phyloP scores from a whole-genome alignment of 2,329 filamentous ascomycete species.

The Neopestalotiopsis sp. region DNA sequence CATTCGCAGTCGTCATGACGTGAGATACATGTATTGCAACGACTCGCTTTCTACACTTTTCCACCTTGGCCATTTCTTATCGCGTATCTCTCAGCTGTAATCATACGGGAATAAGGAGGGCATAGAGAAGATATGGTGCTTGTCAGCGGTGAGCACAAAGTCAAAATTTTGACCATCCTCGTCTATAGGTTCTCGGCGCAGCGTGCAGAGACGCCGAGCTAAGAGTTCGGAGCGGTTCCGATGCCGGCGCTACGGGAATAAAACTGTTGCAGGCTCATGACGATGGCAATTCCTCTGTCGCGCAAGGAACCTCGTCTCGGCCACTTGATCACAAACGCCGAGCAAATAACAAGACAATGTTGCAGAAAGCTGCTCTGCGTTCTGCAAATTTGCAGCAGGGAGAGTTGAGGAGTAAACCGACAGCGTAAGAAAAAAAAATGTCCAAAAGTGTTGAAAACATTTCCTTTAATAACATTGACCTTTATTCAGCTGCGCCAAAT shows the following conservation, averaged over 20 bases:
- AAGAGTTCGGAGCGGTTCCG: background rate
- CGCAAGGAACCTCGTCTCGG: background rate
- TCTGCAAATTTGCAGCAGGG: slow-evolving; percentile 1
- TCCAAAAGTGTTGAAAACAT: background rate
- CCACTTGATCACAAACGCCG: background rate
- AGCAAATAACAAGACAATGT: background rate
- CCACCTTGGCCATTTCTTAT: background rate
- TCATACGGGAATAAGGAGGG: background rate
- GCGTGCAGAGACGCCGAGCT: background rate
- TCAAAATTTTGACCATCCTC: no score
- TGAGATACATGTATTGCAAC: no score
- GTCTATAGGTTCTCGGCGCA: background rate
- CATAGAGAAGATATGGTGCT: background rate
- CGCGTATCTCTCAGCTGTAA: fast-evolving
- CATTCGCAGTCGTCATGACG: no score
- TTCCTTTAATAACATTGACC: no score
- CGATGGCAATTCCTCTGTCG: background rate
- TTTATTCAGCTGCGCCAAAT: slow-evolving; percentile 27
- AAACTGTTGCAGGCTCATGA: background rate
- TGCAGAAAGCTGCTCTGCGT: slow-evolving; percentile 7
- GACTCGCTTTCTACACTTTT: no score
- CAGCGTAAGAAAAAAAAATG: slow-evolving; percentile 10
- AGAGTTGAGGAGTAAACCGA: slow-evolving; percentile 6
- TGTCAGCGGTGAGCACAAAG: background rate
- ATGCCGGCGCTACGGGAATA: slow-evolving; percentile 12